These are phyloP conservation scores for Yamadazyma membranifaciens DNA, from an alignment of 1,139 yeast species.

Conservation along the genomic window DNA sequence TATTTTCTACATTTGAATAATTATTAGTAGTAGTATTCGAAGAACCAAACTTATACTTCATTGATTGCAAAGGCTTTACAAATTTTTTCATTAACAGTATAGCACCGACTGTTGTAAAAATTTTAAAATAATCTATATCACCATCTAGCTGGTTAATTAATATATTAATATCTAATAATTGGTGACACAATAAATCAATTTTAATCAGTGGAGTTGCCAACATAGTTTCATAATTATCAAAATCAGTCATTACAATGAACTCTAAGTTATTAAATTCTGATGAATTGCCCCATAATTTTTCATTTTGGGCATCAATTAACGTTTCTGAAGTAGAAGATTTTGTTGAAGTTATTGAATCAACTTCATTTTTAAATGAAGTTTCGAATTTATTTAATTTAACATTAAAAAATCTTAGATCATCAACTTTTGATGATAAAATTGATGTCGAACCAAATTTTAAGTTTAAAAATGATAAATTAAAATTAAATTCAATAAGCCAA, in stretches of 20 bases:
- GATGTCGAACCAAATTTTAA: slow-evolving; percentile 46
- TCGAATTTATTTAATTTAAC: slow-evolving; percentile 7
- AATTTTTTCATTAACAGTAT: slow-evolving; percentile 49
- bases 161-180: background rate
- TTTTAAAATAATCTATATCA: slow-evolving; percentile 46
- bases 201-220: slow-evolving; percentile 21
- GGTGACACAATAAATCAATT: slow-evolving; percentile 5
- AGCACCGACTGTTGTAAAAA: slow-evolving; percentile 55
- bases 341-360: background rate
- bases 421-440: slow-evolving; percentile 8
- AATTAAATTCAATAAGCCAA: slow-evolving; percentile 42
- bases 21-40: too few species aligned
- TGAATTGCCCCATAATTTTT: background rate
- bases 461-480: slow-evolving; percentile 30
- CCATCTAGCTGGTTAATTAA: slow-evolving; percentile 19
- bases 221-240: slow-evolving; percentile 10
- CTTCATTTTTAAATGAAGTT: slow-evolving; percentile 3
- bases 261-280: background rate
- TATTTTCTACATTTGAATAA: too few species aligned
- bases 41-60: too few species aligned
- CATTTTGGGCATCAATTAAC: background rate
- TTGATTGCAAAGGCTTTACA: slow-evolving; percentile 27
- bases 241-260: background rate
- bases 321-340: slow-evolving; percentile 3
- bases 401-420: slow-evolving; percentile 29